phyloP scores from a whole-genome alignment of 257 asterid species.

The Solanum gandarillasii region DNA sequence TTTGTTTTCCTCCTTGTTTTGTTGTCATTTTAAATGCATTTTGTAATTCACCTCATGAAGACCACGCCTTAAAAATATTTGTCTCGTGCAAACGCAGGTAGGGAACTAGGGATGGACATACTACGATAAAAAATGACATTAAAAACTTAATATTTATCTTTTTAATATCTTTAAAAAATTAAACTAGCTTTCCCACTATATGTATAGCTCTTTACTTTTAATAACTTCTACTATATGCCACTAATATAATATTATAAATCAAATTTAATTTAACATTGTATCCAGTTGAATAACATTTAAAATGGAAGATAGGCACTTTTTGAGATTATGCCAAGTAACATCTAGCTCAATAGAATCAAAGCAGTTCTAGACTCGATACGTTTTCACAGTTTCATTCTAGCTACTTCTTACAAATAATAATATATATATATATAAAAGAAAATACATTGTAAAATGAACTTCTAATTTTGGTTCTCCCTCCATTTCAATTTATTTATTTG shows the following conservation, averaged over 20 bases:
- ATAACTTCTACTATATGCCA: neutral
- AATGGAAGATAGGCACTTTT: neutral
- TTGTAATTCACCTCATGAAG: neutral
- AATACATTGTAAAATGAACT: neutral
- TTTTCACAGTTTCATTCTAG: neutral
- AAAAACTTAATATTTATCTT: no score
- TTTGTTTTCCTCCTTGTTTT: no score
- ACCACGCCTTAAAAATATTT: no score
- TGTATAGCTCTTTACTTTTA: neutral
- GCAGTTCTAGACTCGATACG: neutral
- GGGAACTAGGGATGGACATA: neutral
- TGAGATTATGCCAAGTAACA: neutral
- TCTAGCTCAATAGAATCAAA: neutral
- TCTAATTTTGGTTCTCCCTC: neutral
- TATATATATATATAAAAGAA: neutral
- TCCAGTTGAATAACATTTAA: neutral
- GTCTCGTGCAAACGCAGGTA: neutral
- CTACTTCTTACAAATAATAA: neutral
- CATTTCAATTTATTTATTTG: neutral
- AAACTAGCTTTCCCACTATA: neutral
- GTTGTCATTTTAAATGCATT: no score
- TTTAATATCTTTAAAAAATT: neutral
- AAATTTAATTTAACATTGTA: neutral
- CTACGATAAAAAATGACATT: no score
- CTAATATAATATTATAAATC: neutral